Evolutionary conservation across 331 rosid genomes (phyloP).

Genomic region (Malus hybrid): DNA sequence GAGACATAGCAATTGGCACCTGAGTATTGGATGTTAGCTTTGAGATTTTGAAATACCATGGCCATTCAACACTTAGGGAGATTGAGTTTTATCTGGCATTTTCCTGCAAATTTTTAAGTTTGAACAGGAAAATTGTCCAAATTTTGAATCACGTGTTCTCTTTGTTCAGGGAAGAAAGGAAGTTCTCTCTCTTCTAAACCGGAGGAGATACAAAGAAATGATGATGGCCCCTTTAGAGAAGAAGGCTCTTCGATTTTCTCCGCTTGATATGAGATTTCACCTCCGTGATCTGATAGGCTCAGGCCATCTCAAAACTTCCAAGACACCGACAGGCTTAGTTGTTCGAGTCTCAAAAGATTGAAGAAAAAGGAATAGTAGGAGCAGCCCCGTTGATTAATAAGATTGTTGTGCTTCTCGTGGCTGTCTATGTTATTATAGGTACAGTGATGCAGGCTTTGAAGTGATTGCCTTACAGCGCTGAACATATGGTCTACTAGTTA

Average conservation of each 20-base stretch:
- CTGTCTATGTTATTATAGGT: conserved; percentile 1
- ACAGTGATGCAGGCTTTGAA: conserved; percentile 17
- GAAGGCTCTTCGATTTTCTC: conserved; percentile 71
- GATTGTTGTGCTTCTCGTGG: neutral
- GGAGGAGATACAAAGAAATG: conserved; percentile 76
- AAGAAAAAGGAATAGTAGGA: conserved; percentile 1
- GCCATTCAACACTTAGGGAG: neutral
- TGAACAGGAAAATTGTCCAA: neutral
- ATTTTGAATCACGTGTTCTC: neutral
- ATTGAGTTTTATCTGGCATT: neutral
- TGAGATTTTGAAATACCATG: neutral
- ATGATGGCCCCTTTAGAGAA: conserved; percentile 67
- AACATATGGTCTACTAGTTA: neutral
- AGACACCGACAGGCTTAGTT: conserved; percentile 64
- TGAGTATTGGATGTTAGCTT: neutral
- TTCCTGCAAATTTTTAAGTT: neutral
- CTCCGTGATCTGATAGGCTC: conserved; percentile 93
- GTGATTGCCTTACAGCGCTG: neutral
- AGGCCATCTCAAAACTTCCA: conserved; percentile 59
- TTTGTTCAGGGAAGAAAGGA: conserved; percentile 87
- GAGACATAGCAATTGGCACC: neutral
- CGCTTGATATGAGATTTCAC: conserved; percentile 80
- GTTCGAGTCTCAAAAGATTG: conserved; percentile 70
- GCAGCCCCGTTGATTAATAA: neutral
- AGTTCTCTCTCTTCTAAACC: conserved; percentile 66